A percentile compares a stretch with the other conserved stretches of the same genome.
These are phyloP conservation scores for Coemansia sp. DNA, from an alignment of 192 early-diverging fungal species.

Conservation along the genomic window DNA sequence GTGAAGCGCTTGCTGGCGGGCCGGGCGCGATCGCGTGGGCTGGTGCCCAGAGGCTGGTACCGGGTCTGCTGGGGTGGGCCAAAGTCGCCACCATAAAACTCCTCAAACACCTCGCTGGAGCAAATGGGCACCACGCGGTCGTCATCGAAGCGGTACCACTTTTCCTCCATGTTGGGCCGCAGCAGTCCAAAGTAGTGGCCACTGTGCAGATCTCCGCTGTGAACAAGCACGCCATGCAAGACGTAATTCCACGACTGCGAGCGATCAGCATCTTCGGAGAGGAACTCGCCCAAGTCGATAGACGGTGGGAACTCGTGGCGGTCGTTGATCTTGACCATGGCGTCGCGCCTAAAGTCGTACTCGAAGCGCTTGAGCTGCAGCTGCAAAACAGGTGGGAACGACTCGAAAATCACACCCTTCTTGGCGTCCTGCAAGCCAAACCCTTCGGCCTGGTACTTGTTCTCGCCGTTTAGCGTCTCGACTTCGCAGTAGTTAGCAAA, in stretches of 20 bases:
- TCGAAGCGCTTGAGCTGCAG: slow-evolving; percentile 97
- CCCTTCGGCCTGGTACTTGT: slow-evolving; percentile 94
- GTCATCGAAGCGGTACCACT: slow-evolving; percentile 95
- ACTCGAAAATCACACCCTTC: slow-evolving; percentile 93
- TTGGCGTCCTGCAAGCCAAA: slow-evolving; percentile 92
- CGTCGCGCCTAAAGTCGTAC: slow-evolving; percentile 88
- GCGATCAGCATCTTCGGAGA: slow-evolving; percentile 64
- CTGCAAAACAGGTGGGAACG: slow-evolving; percentile 91
- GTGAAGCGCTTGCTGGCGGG: slow-evolving; percentile 73
- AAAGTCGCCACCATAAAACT: slow-evolving; percentile 88
- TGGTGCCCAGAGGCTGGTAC: slow-evolving; percentile 18
- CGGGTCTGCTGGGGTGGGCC: slow-evolving; percentile 18
- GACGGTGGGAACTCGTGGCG: slow-evolving; percentile 90
- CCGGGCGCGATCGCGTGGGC: slow-evolving; percentile 33
- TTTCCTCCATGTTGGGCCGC: slow-evolving; percentile 71
- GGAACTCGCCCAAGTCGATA: slow-evolving; percentile 84
- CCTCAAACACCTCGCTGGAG: slow-evolving; percentile 83
- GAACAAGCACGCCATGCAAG: slow-evolving; percentile 94
- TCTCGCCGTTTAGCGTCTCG: slow-evolving; percentile 94
- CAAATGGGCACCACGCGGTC: slow-evolving; percentile 84
- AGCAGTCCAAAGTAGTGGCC: slow-evolving; percentile 95
- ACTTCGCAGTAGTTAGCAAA: slow-evolving; percentile 88
- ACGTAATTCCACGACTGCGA: slow-evolving; percentile 71
- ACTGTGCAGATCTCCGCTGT: slow-evolving; percentile 88
- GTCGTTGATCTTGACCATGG: slow-evolving; percentile 96